Percentiles rank a stretch among this genome's conserved stretches.
Evolutionary conservation across 78 protist genomes (phyloP).

Genomic region (Dictyostelium discoideum): DNA sequence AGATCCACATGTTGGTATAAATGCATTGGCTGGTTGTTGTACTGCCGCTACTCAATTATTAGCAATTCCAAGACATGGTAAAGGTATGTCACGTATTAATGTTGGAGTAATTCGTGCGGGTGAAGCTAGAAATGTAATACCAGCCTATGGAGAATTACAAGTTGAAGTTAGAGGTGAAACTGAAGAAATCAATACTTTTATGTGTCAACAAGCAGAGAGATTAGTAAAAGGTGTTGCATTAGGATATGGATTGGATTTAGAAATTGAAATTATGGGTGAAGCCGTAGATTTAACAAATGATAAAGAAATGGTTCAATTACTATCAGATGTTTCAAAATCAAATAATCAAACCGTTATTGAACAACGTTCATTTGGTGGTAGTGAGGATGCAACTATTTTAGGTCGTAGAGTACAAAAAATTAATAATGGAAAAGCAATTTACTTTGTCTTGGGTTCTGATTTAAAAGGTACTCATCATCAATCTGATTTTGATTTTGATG

Average conservation of each 20-base stretch:
- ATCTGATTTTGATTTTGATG: constrained; percentile 33
- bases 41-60: constrained; percentile 25
- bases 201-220: constrained; percentile 21
- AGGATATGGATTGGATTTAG: neutral
- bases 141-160: constrained; percentile 13
- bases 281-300: constrained; percentile 26
- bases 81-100: constrained; percentile 35
- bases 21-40: constrained; percentile 39
- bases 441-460: neutral
- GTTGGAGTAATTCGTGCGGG: constrained; percentile 36
- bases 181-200: constrained; percentile 33
- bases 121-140: constrained; percentile 12
- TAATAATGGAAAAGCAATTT: constrained; percentile 15
- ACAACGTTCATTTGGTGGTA: constrained; percentile 18
- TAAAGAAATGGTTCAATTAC: neutral
- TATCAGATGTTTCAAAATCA: neutral
- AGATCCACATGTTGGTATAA: constrained; percentile 26
- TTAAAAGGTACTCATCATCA: constrained; percentile 32
- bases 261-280: constrained; percentile 51
- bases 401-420: neutral
- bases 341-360: neutral
- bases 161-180: constrained; percentile 34
- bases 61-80: constrained; percentile 27
- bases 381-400: constrained; percentile 44
- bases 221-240: constrained; percentile 25